Evolutionary conservation across 345 rosid genomes (phyloP).

Genomic region (Toxicodendron radicans): DNA sequence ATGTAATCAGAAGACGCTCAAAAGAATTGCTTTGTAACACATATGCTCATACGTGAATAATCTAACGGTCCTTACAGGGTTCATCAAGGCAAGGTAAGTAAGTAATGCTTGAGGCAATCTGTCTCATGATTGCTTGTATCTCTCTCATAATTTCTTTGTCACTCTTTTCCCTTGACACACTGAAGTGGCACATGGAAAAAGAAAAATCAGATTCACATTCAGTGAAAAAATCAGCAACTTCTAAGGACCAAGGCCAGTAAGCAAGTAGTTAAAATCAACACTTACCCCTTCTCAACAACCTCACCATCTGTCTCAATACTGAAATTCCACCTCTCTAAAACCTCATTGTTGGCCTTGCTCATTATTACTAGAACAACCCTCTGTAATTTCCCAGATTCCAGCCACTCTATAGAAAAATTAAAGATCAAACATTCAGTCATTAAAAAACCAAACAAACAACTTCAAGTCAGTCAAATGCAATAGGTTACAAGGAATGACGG

Average conservation of each 20-base stretch:
- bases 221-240: background rate
- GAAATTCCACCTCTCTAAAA: slow-evolving; percentile 94
- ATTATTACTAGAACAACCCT: slow-evolving; percentile 85
- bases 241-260: background rate
- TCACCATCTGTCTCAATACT: slow-evolving; percentile 77
- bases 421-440: slow-evolving; percentile 11
- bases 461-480: background rate
- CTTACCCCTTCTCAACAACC: slow-evolving; percentile 85
- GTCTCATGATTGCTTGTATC: slow-evolving; percentile 95
- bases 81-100: slow-evolving; percentile 97
- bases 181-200: slow-evolving; percentile 28
- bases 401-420: slow-evolving; percentile 64
- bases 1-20: background rate
- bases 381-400: slow-evolving; percentile 85
- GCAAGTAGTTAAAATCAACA: background rate
- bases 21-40: background rate
- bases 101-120: slow-evolving; percentile 89
- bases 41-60: background rate
- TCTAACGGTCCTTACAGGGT: slow-evolving; percentile 52
- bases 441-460: background rate
- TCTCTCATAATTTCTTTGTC: slow-evolving; percentile 97
- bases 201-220: slow-evolving; percentile 10
- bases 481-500: too few species aligned
- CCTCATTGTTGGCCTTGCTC: slow-evolving; percentile 82
- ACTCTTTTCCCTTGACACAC: slow-evolving; percentile 90